Evolutionary conservation across 352 stramenopile genomes (phyloP), one percentile per base, ranked within the genome.

Genomic region (Phytophthora megakarya): DNA sequence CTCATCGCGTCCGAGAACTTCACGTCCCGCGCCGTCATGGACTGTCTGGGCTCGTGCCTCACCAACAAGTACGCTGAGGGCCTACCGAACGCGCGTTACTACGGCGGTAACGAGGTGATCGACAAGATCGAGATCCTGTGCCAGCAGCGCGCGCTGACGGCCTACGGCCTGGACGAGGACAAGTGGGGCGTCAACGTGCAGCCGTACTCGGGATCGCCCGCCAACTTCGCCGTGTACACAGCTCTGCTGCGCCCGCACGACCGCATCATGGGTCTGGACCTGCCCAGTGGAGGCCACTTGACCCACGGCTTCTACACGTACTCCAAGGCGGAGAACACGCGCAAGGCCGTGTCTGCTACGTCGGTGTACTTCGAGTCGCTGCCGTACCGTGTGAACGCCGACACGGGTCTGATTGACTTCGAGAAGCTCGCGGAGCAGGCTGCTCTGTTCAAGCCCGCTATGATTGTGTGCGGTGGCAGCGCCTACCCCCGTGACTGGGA

Each of bases 21-120:
- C 77, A 99, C 98, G 26, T 99, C 93, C n/a, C 87, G 89, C 32
- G 97, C 97, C 18, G 97, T 99, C 42, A 98, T 99, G 87, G 96
- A 99, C 61, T 99, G 96, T 76, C 88, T 99, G 42, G 98, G 98
- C 65, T 99, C 94, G 61, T 97, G 90, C 59, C 81, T 99, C 15
- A 99, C 98, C 61, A 99, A 99, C 89, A 99, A 99, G 87, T 99
- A 99, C 78, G 88, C 97, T 19, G 98, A 99, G 75, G 98, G 98
- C n/a, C 81, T 96, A 38, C 94, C 96, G 47, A 90, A 95, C 50
- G 86, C 84, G 50, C 78, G 96, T 39, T 99, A 99, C 84, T 99
- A 99, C 79, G 97, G 97, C 53, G 97, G 97, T 32, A 99, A 99
- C 76, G 93, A 99, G 79, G 88, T 98, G 44, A 98, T 99, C 58